Conservation (phyloP, 768 basidiomycete genomes). For the Podaxis pistillaris region DNA sequence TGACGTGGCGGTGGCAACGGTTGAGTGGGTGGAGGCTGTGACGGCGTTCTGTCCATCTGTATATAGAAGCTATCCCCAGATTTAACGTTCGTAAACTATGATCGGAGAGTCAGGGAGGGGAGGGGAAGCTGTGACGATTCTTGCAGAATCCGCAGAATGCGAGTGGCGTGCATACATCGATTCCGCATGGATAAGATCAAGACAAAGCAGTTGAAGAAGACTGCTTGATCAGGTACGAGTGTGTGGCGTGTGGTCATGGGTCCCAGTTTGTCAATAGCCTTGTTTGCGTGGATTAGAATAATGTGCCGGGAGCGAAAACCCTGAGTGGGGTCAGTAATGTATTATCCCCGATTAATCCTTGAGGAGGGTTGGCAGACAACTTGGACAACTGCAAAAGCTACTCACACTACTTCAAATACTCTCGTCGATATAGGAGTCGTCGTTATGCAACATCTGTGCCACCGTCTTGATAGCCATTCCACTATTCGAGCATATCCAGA, state of each 20-base stretch:
- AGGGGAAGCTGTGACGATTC: neutral
- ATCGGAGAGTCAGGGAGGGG: neutral
- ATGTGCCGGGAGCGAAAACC: neutral
- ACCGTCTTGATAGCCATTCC: neutral
- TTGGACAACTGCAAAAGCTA: neutral
- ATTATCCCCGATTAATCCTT: neutral
- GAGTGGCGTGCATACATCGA: neutral
- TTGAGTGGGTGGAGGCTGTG: neutral
- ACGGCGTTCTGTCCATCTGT: neutral
- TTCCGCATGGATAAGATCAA: neutral
- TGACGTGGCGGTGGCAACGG: neutral
- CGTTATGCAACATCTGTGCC: neutral
- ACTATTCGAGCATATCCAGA: neutral
- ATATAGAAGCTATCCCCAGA: neutral
- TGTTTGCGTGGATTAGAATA: neutral
- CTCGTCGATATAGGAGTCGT: neutral
- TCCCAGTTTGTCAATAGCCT: slow-evolving; percentile 2
- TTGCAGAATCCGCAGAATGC: neutral
- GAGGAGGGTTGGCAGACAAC: neutral
- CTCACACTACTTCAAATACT: neutral
- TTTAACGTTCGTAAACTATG: neutral
- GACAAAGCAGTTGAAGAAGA: neutral
- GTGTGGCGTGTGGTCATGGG: slow-evolving; percentile 6
- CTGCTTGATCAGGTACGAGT: neutral
- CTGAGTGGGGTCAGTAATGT: neutral